Conservation (phyloP, 495 filamentous ascomycete genomes). For the Geopyxis carbonaria region DNA sequence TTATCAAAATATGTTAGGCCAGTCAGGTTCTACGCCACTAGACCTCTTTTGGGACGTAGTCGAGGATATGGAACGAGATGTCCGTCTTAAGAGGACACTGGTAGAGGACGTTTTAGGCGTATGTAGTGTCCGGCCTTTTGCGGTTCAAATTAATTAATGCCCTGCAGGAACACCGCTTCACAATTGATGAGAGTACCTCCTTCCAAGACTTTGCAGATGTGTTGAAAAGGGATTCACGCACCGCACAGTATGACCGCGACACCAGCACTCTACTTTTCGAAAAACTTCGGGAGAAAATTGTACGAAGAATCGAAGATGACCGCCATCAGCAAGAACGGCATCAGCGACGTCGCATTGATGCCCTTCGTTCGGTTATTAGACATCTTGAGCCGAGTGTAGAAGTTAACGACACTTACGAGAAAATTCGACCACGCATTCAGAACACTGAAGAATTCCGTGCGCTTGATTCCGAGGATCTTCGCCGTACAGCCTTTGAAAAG, state of each 20-base stretch:
- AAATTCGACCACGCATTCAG: constrained; percentile 59
- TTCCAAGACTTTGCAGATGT: constrained; percentile 69
- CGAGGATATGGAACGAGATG: constrained; percentile 74
- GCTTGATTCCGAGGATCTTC: constrained; percentile 63
- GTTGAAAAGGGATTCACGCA: constrained; percentile 67
- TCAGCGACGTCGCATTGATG: constrained; percentile 70
- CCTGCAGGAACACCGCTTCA: constrained; percentile 67
- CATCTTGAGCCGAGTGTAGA: constrained; percentile 75
- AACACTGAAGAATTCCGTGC: constrained; percentile 68
- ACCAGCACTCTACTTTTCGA: constrained; percentile 64
- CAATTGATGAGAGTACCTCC: constrained; percentile 69
- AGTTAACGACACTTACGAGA: constrained; percentile 66
- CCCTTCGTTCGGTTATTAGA: constrained; percentile 73
- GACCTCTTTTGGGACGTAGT: constrained; percentile 95
- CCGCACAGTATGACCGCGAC: constrained; percentile 63
- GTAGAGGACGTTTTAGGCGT: constrained; percentile 84
- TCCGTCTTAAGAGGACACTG: constrained; percentile 67
- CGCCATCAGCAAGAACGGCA: constrained; percentile 66
- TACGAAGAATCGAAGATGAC: constrained; percentile 65
- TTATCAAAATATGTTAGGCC: constrained; percentile 71
- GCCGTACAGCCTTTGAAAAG: constrained; percentile 79
- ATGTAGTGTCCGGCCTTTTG: constrained; percentile 25
- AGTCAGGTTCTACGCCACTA: constrained; percentile 72
- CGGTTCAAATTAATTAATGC: constrained; percentile 6
- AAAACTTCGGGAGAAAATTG: constrained; percentile 61